Percentiles rank a stretch among this genome's conserved stretches.
Conservation (phyloP, 768 basidiomycete genomes). For the Russula sp. region DNA sequence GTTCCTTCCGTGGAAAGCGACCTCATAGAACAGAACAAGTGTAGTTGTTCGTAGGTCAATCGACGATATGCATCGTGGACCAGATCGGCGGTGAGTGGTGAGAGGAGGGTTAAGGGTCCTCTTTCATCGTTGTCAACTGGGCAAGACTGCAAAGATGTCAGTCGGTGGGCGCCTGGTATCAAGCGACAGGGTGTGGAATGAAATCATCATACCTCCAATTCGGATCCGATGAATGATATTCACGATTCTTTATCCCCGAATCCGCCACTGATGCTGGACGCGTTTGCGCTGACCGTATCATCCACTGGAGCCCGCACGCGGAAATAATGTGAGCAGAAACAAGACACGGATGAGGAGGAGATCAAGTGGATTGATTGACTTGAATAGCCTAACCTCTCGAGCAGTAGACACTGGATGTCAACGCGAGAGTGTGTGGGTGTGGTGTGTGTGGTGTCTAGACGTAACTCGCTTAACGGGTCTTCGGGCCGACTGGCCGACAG, state of each 20-base stretch:
- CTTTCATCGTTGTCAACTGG: neutral
- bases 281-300: slow-evolving; percentile 22
- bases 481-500: slow-evolving; percentile 3
- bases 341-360: neutral
- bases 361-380: neutral
- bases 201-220: slow-evolving; percentile 16
- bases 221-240: slow-evolving; percentile 15
- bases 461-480: no score
- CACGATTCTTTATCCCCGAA: slow-evolving; percentile 10
- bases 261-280: slow-evolving; percentile 26
- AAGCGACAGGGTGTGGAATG: neutral
- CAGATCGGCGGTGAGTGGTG: slow-evolving; percentile 37
- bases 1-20: slow-evolving; percentile 64
- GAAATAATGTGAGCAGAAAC: no score
- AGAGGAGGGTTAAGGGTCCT: slow-evolving; percentile 5
- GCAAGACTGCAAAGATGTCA: slow-evolving; percentile 6
- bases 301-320: neutral
- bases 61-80: slow-evolving; percentile 69
- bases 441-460: neutral
- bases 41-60: slow-evolving; percentile 62
- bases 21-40: slow-evolving; percentile 72
- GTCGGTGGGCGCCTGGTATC: neutral
- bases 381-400: neutral
- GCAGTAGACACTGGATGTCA: neutral
- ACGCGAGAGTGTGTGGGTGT: neutral